Conservation (phyloP, 768 basidiomycete genomes). For the Termitomyces sp. region DNA sequence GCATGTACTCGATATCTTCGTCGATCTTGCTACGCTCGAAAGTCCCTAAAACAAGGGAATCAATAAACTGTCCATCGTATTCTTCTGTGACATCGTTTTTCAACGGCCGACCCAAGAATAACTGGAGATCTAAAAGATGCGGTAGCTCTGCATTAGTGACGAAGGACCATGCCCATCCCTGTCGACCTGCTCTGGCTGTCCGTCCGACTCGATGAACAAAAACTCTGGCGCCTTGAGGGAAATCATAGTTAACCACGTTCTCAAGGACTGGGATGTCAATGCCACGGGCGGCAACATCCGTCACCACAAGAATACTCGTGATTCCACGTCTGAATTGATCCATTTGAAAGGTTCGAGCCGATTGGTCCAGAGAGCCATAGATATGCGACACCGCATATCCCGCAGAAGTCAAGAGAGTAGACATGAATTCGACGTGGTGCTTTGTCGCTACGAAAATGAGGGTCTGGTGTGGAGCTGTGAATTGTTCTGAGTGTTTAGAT, state of each 20-base stretch:
- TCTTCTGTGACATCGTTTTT: constrained; percentile 40
- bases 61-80: constrained; percentile 61
- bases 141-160: constrained; percentile 83
- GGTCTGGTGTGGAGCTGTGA: constrained; percentile 79
- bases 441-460: constrained; percentile 95
- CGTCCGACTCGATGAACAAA: constrained; percentile 97
- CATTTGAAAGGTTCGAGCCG: constrained; percentile 86
- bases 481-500: constrained; percentile 43
- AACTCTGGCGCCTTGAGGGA: constrained; percentile 87
- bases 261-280: constrained; percentile 96
- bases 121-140: constrained; percentile 86
- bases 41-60: constrained; percentile 72
- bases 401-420: constrained; percentile 65
- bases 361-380: constrained; percentile 92
- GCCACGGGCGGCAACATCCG: constrained; percentile 96
- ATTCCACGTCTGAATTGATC: constrained; percentile 77
- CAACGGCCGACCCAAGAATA: constrained; percentile 83
- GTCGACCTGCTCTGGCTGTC: constrained; percentile 91
- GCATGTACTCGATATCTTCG: constrained; percentile 77
- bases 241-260: constrained; percentile 97
- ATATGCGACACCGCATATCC: constrained; percentile 92
- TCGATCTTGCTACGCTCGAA: constrained; percentile 79
- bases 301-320: constrained; percentile 88
- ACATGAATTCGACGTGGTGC: constrained; percentile 96
- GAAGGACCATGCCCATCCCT: constrained; percentile 97